Percentiles rank a stretch among this genome's conserved stretches.
Conservation (phyloP, 2,329 filamentous ascomycete species). For the Leptographium procerum region DNA sequence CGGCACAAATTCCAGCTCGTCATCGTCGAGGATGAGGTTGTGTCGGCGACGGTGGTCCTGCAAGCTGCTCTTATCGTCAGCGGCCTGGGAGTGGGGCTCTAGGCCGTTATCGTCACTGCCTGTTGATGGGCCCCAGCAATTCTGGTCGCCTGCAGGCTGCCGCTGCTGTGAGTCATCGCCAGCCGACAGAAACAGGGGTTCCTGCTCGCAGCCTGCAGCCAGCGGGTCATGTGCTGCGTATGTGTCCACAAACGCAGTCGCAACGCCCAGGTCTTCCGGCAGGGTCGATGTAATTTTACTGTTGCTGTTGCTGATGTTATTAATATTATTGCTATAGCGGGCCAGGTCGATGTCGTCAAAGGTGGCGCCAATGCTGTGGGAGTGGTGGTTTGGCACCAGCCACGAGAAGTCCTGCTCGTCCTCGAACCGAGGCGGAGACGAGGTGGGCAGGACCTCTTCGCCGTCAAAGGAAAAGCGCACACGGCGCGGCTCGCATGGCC, state of each 20-base stretch:
- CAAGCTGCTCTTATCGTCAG: not conserved
- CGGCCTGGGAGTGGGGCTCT: not conserved
- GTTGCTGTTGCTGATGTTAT: not conserved
- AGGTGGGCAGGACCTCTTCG: constrained; percentile 47
- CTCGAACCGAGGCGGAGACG: constrained; percentile 31
- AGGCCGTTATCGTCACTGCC: not conserved
- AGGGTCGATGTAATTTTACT: not conserved
- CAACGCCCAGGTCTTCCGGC: not conserved
- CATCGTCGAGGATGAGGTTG: constrained; percentile 19
- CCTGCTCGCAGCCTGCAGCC: not conserved
- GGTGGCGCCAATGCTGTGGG: not conserved
- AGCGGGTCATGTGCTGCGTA: not conserved
- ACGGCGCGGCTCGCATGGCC: constrained; percentile 31
- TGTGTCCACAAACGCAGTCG: not conserved
- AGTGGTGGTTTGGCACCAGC: constrained; percentile 5
- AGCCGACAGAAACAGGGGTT: not conserved
- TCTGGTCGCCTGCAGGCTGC: not conserved
- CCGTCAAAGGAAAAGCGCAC: constrained; percentile 53
- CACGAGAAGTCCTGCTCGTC: constrained; percentile 8
- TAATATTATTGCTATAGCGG: not conserved
- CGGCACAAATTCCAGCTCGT: constrained; percentile 20
- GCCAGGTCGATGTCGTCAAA: constrained; percentile 11
- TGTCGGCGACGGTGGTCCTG: constrained; percentile 10
- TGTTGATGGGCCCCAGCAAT: not conserved
- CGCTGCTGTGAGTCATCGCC: not conserved